A percentile compares a stretch with the other conserved stretches of the same genome.
These are phyloP conservation scores for Epichloe coenophiala DNA, from an alignment of 2,329 filamentous ascomycete species.

Conservation along the genomic window DNA sequence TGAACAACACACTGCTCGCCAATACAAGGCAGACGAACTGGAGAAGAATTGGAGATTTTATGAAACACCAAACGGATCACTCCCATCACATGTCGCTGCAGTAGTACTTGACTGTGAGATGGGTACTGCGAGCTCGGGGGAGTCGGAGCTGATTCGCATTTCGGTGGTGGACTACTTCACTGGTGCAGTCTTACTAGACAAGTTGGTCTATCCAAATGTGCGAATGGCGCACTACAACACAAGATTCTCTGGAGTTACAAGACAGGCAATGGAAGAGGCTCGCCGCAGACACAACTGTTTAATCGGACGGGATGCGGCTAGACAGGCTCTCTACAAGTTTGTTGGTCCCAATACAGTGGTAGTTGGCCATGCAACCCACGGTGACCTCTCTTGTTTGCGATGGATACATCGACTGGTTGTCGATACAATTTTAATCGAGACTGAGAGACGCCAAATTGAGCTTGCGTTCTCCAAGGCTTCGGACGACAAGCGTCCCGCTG, in stretches of 20 bases:
- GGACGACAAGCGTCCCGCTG: neutral
- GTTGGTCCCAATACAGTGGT: slow-evolving; percentile 33
- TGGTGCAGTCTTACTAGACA: slow-evolving; percentile 32
- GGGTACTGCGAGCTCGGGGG: slow-evolving; percentile 31
- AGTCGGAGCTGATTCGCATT: slow-evolving; percentile 38
- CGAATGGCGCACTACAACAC: slow-evolving; percentile 36
- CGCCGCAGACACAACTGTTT: slow-evolving; percentile 20
- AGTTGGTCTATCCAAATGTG: slow-evolving; percentile 32
- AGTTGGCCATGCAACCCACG: slow-evolving; percentile 29
- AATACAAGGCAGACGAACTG: slow-evolving; percentile 14
- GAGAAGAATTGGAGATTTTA: slow-evolving; percentile 15
- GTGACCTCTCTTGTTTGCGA: slow-evolving; percentile 30
- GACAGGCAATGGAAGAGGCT: slow-evolving; percentile 23
- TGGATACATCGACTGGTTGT: slow-evolving; percentile 32
- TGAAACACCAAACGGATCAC: slow-evolving; percentile 5
- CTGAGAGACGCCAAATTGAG: slow-evolving; percentile 6
- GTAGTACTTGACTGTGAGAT: slow-evolving; percentile 44
- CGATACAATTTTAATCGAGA: slow-evolving; percentile 29
- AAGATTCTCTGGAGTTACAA: slow-evolving; percentile 33
- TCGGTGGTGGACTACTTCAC: slow-evolving; percentile 38
- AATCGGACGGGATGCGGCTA: slow-evolving; percentile 27
- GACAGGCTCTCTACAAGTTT: slow-evolving; percentile 27
- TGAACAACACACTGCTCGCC: slow-evolving; percentile 13
- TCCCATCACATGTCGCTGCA: slow-evolving; percentile 7
- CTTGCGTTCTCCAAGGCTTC: neutral